Evolutionary conservation across 768 basidiomycete species (phyloP), one percentile per base, ranked within the genome.

Genomic region (Mycena alexandri): DNA sequence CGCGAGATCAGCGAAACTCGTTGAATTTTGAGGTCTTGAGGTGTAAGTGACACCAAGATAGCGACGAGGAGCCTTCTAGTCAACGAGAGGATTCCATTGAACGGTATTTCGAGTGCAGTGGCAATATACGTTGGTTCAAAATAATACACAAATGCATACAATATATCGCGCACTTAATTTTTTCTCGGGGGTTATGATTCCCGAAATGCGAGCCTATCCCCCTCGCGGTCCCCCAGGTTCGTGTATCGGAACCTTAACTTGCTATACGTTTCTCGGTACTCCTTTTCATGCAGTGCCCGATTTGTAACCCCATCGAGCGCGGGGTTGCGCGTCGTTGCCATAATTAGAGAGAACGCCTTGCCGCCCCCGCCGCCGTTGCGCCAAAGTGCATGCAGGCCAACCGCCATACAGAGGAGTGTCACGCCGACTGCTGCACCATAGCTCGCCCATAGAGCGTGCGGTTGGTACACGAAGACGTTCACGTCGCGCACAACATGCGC

Each of bases 341-440:
- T 55, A 10, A 63, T 63, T 34, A 63, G 22, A 2, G 62, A 63
- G 34, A 63, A 63, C 21, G 52, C 62, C 62, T 63, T 63, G 16
- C 62, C 62, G 19, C 62, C 62, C 3, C 62, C 62, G 16, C 62
- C 62, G 34, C 62, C 62, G n/a, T 62, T 62, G 51, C 42, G 42
- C 51, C 51, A 44, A 24, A 62, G 36, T 10, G 61, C 61, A 19
- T 62, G 61, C 51, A 63, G 21, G 0, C 62, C 62, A 2, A 63
- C 53, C 44, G 44, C 44, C 29, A 63, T 48, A 5, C 25, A 11
- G 5, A 63, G 36, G 2, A 63, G 34, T 12, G 62, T 55, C 53
- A 46, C 53, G 10, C 38, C 60, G 14, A 62, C 19, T 5, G 61
- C 61, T 2, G 62, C 22, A 12, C 21, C 62, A 17, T 63, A 63